Evolutionary conservation across 2,329 filamentous ascomycete genomes (phyloP).

Genomic region (Gremmenia infestans): DNA sequence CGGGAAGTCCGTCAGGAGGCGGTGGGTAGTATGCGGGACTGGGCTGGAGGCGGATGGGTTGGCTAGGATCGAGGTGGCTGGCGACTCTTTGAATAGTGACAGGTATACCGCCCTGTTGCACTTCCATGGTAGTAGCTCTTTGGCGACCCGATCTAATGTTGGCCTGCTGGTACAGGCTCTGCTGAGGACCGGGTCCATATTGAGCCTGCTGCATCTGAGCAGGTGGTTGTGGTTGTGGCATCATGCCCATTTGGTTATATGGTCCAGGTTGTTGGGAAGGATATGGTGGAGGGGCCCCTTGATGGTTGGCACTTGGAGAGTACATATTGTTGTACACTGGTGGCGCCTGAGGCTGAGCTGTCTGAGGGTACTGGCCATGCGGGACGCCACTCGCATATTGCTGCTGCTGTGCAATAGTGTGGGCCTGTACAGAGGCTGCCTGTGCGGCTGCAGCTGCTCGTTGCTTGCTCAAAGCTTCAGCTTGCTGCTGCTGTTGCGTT

Average conservation of each 20-base stretch:
- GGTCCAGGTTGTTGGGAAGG: constrained; percentile 61
- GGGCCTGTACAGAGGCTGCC: constrained; percentile 39
- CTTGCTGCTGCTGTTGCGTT: constrained; percentile 92
- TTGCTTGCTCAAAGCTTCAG: constrained; percentile 90
- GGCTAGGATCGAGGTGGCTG: constrained; percentile 89
- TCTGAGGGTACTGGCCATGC: constrained; percentile 45
- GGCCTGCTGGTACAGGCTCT: constrained; percentile 69
- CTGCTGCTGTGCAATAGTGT: constrained; percentile 57
- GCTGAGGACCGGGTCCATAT: constrained; percentile 51
- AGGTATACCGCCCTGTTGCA: constrained; percentile 88
- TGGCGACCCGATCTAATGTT: constrained; percentile 75
- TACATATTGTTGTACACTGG: constrained; percentile 83
- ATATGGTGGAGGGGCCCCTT: constrained; percentile 69
- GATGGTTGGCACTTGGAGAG: constrained; percentile 50
- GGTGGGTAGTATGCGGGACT: constrained; percentile 97
- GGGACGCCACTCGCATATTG: constrained; percentile 54
- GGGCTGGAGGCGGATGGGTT: constrained; percentile 88
- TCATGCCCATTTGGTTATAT: constrained; percentile 71
- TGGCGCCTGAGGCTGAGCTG: constrained; percentile 37
- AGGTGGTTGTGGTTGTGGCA: constrained; percentile 53
- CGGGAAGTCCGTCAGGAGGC: constrained; percentile 73
- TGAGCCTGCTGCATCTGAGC: constrained; percentile 61
- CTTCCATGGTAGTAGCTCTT: constrained; percentile 93
- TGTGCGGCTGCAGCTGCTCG: constrained; percentile 62
- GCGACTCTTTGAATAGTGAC: constrained; percentile 90